Base-by-base conservation (phyloP, 495 filamentous ascomycete genomes). In the Penicillium cataractarum region DNA sequence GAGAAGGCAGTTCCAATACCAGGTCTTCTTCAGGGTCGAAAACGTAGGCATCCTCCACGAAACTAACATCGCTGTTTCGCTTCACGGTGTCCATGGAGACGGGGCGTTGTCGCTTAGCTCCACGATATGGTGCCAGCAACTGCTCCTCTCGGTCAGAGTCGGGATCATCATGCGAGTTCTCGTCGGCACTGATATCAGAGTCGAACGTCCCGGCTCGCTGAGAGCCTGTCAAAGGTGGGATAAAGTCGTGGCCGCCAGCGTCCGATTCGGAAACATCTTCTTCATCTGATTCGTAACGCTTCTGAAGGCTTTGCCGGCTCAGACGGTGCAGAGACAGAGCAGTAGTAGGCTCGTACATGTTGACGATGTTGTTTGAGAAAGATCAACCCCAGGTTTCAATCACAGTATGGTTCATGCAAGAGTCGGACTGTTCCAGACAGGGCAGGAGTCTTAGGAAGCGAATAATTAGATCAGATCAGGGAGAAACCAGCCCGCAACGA, bases 241-340 rank as follows among this genome's bases (percentile, higher is more conserved):
- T 64, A 60, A 75, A 62, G 44, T 78, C 76, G 3, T 76, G 71
- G 15, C 65, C 67, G 15, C 76, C 72, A 35, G 68, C 61, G 55
- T 80, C 77, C 0, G 77, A 74, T 58, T 79, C 78, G 10, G 78
- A 81, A 4, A 76, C 69, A 46, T 75, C 76, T 58, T 81, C 78
- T 59, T 81, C 78, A 22, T 81, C 78, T 8, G 78, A 81, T 32
- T 81, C 77, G 55, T 81, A 81, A 22, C 69, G 73, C 29, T 71
- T 72, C 27, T 76, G 73, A 10, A 78, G 73, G 54, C 63, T 70
- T 50, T 74, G 73, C 39, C 72, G 68, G 59, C 73, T 80, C 60
- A 77, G 66, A 55, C 77, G 74, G 57, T 76, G 70, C 58, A 80
- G 64, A 44, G 69, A 64, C 22, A 79, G 55, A 21, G 73, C 61